Evolutionary conservation across 257 asterid genomes (phyloP).

Genomic region (Solanum pennellii): DNA sequence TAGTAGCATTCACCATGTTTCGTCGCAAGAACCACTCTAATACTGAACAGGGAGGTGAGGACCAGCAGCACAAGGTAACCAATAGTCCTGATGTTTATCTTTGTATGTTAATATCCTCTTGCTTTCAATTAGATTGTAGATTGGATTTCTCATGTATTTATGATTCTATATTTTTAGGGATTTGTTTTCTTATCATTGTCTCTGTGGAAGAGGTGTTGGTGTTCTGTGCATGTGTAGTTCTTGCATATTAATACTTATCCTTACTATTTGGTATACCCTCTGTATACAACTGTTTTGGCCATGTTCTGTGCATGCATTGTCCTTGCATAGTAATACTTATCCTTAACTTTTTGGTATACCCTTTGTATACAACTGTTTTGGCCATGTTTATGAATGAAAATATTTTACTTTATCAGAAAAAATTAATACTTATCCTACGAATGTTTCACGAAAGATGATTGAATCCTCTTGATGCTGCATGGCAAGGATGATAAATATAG

Average conservation of each 20-base stretch:
- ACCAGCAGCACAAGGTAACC: conserved; percentile 66
- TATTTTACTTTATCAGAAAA: not conserved
- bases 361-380: not conserved
- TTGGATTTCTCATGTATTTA: not conserved
- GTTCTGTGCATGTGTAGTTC: not conserved
- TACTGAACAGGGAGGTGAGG: conserved; percentile 37
- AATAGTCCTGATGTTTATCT: not conserved
- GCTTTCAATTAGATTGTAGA: not conserved
- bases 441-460: not conserved
- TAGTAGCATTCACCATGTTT: conserved; percentile 31
- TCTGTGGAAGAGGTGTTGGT: not conserved
- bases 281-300: not conserved
- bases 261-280: not conserved
- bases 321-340: not conserved
- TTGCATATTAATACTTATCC: not conserved
- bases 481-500: not conserved
- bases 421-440: not conserved
- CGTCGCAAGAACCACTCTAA: conserved; percentile 48
- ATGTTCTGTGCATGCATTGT: not conserved
- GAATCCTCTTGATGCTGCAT: not conserved
- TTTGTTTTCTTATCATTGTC: not conserved
- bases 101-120: not conserved
- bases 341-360: not conserved
- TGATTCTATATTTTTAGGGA: not conserved
- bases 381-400: not conserved